A percentile compares a stretch with the other conserved stretches of the same genome.
phyloP scores from a whole-genome alignment of 2,329 filamentous ascomycete genomes.

The Paecilomyces dactylethromorphus region DNA sequence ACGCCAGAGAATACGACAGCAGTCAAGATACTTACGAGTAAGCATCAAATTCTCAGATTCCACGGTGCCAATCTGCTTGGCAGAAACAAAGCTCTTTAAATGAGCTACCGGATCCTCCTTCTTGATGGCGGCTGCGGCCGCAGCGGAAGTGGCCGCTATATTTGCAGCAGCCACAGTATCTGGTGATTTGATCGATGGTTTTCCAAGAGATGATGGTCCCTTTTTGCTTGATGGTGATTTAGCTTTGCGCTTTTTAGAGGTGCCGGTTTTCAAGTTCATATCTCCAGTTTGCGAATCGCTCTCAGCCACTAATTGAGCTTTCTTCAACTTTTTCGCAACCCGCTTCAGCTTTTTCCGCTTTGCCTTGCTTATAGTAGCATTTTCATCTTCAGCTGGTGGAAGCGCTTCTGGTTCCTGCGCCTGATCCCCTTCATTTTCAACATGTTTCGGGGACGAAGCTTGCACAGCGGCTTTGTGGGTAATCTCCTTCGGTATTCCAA shows the following conservation, averaged over 20 bases:
- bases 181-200: not conserved
- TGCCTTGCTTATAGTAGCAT: not conserved
- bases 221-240: not conserved
- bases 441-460: not conserved
- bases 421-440: not conserved
- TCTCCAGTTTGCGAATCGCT: not conserved
- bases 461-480: not conserved
- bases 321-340: not conserved
- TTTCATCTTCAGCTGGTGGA: not conserved
- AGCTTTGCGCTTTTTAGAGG: not conserved
- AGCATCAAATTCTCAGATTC: conserved; percentile 5
- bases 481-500: not conserved
- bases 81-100: not conserved
- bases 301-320: not conserved
- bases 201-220: not conserved
- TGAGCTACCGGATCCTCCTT: not conserved
- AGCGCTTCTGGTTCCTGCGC: not conserved
- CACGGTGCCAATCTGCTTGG: conserved; percentile 11
- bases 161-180: not conserved
- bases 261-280: not conserved
- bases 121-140: not conserved
- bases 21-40: conserved; percentile 12
- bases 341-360: conserved; percentile 3
- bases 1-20: not conserved
- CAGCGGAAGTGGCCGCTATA: not conserved